Evolutionary conservation across 306 rosid species (phyloP).

Genomic region (Comarum palustre): DNA sequence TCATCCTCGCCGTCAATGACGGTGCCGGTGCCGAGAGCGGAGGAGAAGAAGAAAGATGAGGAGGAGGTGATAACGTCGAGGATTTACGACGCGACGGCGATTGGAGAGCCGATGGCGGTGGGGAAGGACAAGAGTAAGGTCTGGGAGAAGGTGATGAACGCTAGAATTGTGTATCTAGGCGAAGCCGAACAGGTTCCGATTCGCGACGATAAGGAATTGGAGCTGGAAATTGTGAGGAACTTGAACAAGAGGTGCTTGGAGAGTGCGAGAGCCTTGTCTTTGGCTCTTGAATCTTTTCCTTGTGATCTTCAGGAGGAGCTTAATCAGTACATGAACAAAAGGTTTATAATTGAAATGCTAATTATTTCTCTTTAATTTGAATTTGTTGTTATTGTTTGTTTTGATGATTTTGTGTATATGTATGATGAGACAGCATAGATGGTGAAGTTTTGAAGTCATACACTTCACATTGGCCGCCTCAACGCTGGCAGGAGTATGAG

Average conservation of each 20-base stretch:
- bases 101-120: conserved; percentile 86
- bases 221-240: conserved; percentile 72
- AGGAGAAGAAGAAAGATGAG: conserved; percentile 29
- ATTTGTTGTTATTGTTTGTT: conserved; percentile 13
- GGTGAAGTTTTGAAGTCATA: conserved; percentile 69
- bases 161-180: conserved; percentile 77
- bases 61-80: conserved; percentile 71
- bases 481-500: conserved; percentile 90
- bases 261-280: conserved; percentile 51
- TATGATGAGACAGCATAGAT: conserved; percentile 67
- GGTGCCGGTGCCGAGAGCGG: too few relatives aligned
- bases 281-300: conserved; percentile 84
- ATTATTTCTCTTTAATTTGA: not conserved
- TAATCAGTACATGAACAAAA: conserved; percentile 62
- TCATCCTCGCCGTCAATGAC: too few relatives aligned
- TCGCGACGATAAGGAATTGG: conserved; percentile 85
- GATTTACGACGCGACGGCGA: conserved; percentile 80
- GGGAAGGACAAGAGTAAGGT: conserved; percentile 83
- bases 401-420: conserved; percentile 1
- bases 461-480: conserved; percentile 66
- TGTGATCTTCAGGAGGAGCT: conserved; percentile 70
- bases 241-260: conserved; percentile 57
- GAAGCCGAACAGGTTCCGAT: conserved; percentile 95
- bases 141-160: conserved; percentile 91
- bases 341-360: conserved; percentile 26